A percentile compares a stretch with the other conserved stretches of the same genome.
These are phyloP conservation scores for Juglanconis oblonga DNA, from an alignment of 2,329 filamentous ascomycete genomes.

Conservation along the genomic window DNA sequence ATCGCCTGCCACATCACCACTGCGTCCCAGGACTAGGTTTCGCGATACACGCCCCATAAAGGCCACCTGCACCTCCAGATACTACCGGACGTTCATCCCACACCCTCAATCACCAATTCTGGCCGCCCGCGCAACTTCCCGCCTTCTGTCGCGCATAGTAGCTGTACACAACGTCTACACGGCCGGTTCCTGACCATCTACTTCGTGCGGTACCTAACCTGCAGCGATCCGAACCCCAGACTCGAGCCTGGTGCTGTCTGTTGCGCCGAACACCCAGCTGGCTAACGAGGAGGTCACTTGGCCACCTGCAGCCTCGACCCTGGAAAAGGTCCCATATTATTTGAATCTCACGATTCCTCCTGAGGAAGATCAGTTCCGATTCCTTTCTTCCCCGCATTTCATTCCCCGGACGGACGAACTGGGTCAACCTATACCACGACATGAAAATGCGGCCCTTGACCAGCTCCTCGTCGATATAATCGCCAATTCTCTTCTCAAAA, in stretches of 20 bases:
- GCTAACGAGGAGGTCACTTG: constrained; percentile 19
- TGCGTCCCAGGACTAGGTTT: constrained; percentile 35
- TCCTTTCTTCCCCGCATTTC: constrained; percentile 25
- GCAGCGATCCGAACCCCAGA: constrained; percentile 8
- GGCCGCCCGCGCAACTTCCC: constrained; percentile 27
- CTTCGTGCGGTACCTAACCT: constrained; percentile 6
- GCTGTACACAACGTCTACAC: constrained; percentile 29
- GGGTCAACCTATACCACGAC: constrained; percentile 15
- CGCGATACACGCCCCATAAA: constrained; percentile 36
- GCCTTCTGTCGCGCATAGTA: constrained; percentile 29
- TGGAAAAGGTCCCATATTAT: constrained; percentile 16
- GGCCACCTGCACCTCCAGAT: constrained; percentile 2
- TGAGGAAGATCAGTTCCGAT: constrained; percentile 19
- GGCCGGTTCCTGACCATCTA: constrained; percentile 15
- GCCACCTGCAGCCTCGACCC: constrained; percentile 18
- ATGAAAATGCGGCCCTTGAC: constrained; percentile 29
- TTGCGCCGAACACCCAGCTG: constrained; percentile 5
- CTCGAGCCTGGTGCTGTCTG: constrained; percentile 15
- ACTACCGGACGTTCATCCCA: constrained; percentile 20
- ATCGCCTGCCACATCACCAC: constrained; percentile 44
- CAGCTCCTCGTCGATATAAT: constrained; percentile 19
- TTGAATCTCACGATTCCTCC: constrained; percentile 19
- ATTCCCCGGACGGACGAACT: constrained; percentile 17
- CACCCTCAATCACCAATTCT: constrained; percentile 29
- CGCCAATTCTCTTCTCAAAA: constrained; percentile 16